Evolutionary conservation across 1,284 basidiomycete species (phyloP).

Genomic region (Schizophyllum commune): DNA sequence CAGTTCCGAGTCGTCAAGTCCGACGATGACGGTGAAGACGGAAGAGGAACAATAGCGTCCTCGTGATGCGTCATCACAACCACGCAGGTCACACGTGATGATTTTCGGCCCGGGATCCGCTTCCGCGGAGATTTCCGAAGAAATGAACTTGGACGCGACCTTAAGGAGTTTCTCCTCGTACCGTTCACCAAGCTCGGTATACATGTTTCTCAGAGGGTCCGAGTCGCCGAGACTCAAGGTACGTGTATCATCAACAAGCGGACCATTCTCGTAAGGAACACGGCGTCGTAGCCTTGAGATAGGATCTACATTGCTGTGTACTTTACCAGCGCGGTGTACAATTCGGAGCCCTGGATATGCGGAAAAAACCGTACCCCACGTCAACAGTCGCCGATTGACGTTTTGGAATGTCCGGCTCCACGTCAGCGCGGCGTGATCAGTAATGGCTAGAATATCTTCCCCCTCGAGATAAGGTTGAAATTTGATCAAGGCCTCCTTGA

Average conservation of each 20-base stretch:
- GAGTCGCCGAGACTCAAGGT: slow-evolving; percentile 5
- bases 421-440: slow-evolving; percentile 26
- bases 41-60: background rate
- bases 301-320: slow-evolving; percentile 30
- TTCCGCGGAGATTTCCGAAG: background rate
- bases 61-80: background rate
- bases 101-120: background rate
- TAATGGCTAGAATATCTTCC: slow-evolving; percentile 19
- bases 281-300: slow-evolving; percentile 21
- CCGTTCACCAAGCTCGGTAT: slow-evolving; percentile 15
- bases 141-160: slow-evolving; percentile 11
- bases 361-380: slow-evolving; percentile 23
- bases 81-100: background rate
- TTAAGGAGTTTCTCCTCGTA: slow-evolving; percentile 22
- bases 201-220: slow-evolving; percentile 19
- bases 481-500: slow-evolving; percentile 26
- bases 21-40: background rate
- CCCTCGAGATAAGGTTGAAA: slow-evolving; percentile 28
- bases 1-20: background rate
- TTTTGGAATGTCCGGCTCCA: slow-evolving; percentile 28
- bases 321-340: slow-evolving; percentile 25
- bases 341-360: slow-evolving; percentile 25
- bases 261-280: slow-evolving; percentile 10
- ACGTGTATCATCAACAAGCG: background rate
- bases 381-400: slow-evolving; percentile 21